Base-by-base conservation (phyloP, 2,329 filamentous ascomycete genomes). In the Leptographium wingfieldii region DNA sequence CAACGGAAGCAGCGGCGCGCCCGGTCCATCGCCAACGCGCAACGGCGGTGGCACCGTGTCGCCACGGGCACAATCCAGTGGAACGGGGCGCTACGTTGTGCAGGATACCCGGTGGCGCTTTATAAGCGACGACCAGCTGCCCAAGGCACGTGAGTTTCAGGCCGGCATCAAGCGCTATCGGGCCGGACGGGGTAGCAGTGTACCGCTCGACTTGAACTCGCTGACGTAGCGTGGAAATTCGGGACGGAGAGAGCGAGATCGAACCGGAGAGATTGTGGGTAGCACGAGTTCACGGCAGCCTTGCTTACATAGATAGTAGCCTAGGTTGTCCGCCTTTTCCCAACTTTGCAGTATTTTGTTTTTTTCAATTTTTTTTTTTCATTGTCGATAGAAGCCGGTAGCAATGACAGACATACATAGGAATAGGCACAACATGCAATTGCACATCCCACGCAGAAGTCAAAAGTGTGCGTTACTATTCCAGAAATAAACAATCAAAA, bases 121-220 rank as follows among this genome's bases (percentile, higher is more conserved):
- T 69, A 87, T 92, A 66, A 82, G 86, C 55, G 92, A 96, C 67
- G 81, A 79, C 43, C 79, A 88, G 66, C 79, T 97, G 55, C 92
- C 94, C 0, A 92, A 91, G 67, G 92, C 92, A 27, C 80, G 92
- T 67, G 84, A 88, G 1, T 96, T 95, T 69, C 74, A 78, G 1
- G 87, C 87, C n/a, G 84, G 82, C 3, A 74, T 80, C 25, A 91
- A 87, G 70, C 84, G 83, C 70, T 99, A 97, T 73, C 80, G 92
- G 63, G 94, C 94, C 43, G 94, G 94, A 10, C 82, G 92, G 69
- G 92, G 91, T 38, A 96, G 91, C 74, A 96, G 89, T 76, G 92
- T 97, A 66, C 94, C 94, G 35, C 76, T 97, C 67, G 90, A 97
- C 76, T 73, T 99, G 69, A 83, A 77, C 65, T 77, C 58, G 38